Evolutionary conservation across 1,139 yeast species (phyloP).

Genomic region (Magnusiomyces ingens): DNA sequence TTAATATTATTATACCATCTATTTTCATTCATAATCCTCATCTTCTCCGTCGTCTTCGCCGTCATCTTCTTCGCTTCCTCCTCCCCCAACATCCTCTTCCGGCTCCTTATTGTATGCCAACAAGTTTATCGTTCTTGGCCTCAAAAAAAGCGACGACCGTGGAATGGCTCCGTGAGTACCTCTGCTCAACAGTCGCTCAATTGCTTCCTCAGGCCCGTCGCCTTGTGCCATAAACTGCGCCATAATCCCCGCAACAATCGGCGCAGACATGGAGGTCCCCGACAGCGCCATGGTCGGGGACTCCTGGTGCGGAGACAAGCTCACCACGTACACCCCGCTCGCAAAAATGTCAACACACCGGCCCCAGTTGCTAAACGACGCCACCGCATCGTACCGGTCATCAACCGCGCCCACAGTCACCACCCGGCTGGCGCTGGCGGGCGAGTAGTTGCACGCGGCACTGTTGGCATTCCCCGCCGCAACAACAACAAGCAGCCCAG

Average conservation of each 20-base stretch:
- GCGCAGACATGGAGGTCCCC: conserved; percentile 93
- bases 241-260: conserved; percentile 66
- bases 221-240: conserved; percentile 63
- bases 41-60: background rate
- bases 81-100: background rate
- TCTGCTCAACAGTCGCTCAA: conserved; percentile 21
- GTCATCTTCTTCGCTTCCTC: background rate
- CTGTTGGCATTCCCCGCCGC: conserved; percentile 85
- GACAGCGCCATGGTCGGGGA: conserved; percentile 40
- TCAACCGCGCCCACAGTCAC: conserved; percentile 89
- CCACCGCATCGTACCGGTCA: conserved; percentile 60
- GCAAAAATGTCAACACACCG: conserved; percentile 81
- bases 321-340: conserved; percentile 60
- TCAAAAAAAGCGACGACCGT: conserved; percentile 32
- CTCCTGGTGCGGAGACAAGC: conserved; percentile 22
- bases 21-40: background rate
- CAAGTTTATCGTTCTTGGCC: conserved; percentile 44
- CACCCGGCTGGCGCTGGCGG: conserved; percentile 67
- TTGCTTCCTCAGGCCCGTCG: conserved; percentile 28
- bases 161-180: conserved; percentile 35
- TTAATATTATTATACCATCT: background rate
- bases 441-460: conserved; percentile 75
- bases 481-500: conserved; percentile 71
- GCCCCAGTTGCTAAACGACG: conserved; percentile 85
- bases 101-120: conserved; percentile 28